Conservation (phyloP, 768 basidiomycete genomes). For the Trametes elegans region DNA sequence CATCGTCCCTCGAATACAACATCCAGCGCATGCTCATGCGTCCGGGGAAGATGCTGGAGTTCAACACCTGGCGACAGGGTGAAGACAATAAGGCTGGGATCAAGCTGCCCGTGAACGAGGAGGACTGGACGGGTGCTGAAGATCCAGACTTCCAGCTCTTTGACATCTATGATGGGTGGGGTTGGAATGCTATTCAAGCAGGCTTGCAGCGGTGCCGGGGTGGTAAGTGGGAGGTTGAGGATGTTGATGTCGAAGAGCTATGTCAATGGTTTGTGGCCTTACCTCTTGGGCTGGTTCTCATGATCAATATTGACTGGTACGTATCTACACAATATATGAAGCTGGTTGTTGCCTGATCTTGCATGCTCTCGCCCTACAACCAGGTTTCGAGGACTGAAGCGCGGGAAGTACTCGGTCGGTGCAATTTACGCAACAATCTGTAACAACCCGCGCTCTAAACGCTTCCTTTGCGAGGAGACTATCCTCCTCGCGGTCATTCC, state of each 20-base stretch:
- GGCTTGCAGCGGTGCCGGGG: conserved; percentile 20
- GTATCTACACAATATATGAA: too few species aligned
- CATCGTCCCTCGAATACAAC: background rate
- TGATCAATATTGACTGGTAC: conserved; percentile 29
- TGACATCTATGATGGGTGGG: conserved; percentile 30
- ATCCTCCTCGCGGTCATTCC: conserved; percentile 23
- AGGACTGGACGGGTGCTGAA: background rate
- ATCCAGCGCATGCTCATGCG: background rate
- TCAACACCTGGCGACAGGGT: background rate
- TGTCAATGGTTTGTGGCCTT: conserved; percentile 27
- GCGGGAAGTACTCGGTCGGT: conserved; percentile 21
- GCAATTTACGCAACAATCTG: conserved; percentile 25
- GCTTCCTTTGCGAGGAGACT: conserved; percentile 25
- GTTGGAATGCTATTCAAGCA: conserved; percentile 26
- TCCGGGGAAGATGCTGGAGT: background rate
- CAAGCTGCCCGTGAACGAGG: background rate
- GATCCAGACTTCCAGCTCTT: conserved; percentile 15
- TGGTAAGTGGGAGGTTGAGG: conserved; percentile 20
- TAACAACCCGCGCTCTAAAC: conserved; percentile 25
- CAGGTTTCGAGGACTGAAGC: conserved; percentile 26
- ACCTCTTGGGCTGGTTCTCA: conserved; percentile 22
- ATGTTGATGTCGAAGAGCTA: conserved; percentile 22
- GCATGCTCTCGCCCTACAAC: background rate
- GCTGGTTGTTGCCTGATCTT: too few species aligned
- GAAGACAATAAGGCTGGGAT: background rate